These are phyloP conservation scores for Cladosporium sp. DNA, from an alignment of 2,329 filamentous ascomycete species.

Conservation along the genomic window DNA sequence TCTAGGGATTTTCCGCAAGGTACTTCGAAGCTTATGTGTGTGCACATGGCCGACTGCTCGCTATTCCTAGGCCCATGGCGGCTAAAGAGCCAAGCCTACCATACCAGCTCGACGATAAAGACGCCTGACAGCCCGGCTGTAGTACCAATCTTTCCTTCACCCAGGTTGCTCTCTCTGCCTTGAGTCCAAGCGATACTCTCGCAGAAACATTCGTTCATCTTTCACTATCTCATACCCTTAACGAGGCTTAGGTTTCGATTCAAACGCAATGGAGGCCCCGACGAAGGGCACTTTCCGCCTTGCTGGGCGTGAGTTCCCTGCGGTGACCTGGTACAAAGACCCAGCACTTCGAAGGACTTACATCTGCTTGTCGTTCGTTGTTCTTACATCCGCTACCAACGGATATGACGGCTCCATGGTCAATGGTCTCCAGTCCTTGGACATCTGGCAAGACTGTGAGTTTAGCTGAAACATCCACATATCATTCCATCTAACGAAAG, in stretches of 20 bases:
- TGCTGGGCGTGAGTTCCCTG: constrained; percentile 28
- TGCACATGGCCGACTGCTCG: not conserved
- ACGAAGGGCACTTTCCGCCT: constrained; percentile 31
- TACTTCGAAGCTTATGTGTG: not conserved
- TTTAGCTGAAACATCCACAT: not conserved
- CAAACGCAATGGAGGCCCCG: constrained; percentile 28
- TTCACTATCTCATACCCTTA: not conserved
- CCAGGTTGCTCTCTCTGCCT: not conserved
- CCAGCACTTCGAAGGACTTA: constrained; percentile 29
- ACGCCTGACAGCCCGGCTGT: not conserved
- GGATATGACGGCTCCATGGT: constrained; percentile 51
- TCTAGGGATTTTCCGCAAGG: not conserved
- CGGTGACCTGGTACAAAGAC: constrained; percentile 32
- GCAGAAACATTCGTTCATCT: not conserved
- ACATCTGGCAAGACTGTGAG: constrained; percentile 41
- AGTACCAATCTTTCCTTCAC: not conserved
- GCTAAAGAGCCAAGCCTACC: not conserved
- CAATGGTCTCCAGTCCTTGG: constrained; percentile 47
- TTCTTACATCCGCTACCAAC: constrained; percentile 37
- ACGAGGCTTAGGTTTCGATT: not conserved
- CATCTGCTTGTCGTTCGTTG: constrained; percentile 31
- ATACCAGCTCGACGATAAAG: constrained; percentile 1
- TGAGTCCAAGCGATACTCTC: not conserved
- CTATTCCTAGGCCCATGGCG: not conserved
- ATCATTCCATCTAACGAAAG: not conserved